These are phyloP conservation scores for Paracorniculantispora psalliotae DNA, from an alignment of 2,329 filamentous ascomycete genomes.

Conservation along the genomic window DNA sequence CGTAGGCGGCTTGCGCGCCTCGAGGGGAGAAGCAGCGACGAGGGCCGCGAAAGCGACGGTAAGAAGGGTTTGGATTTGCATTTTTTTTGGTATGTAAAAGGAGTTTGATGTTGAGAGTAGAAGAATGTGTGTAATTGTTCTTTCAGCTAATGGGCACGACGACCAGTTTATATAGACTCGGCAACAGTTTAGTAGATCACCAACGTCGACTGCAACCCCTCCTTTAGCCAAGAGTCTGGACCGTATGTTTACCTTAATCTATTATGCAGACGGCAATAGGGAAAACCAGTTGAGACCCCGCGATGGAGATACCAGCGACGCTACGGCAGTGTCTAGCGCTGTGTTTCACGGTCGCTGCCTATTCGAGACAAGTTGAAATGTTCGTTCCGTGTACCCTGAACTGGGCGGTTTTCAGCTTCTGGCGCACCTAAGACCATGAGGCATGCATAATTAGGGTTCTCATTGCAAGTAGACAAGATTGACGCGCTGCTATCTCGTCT, in stretches of 20 bases:
- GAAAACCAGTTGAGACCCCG: background rate
- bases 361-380: background rate
- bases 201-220: background rate
- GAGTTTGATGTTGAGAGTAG: background rate
- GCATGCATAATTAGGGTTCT: too few species aligned
- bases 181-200: background rate
- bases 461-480: too few species aligned
- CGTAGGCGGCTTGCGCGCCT: constrained; percentile 12
- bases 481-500: too few species aligned
- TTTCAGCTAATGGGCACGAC: background rate
- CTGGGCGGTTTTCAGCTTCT: background rate
- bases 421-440: too few species aligned
- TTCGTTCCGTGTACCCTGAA: background rate
- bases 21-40: constrained; percentile 6
- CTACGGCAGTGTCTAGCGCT: background rate
- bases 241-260: background rate
- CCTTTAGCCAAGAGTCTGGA: background rate
- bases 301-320: background rate
- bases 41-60: background rate
- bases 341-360: background rate
- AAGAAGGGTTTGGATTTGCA: background rate
- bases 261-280: background rate
- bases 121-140: background rate
- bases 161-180: background rate
- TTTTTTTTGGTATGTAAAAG: background rate